Conservation (phyloP, 169 alveolate species). For the Pseudocohnilembus persalinus region DNA sequence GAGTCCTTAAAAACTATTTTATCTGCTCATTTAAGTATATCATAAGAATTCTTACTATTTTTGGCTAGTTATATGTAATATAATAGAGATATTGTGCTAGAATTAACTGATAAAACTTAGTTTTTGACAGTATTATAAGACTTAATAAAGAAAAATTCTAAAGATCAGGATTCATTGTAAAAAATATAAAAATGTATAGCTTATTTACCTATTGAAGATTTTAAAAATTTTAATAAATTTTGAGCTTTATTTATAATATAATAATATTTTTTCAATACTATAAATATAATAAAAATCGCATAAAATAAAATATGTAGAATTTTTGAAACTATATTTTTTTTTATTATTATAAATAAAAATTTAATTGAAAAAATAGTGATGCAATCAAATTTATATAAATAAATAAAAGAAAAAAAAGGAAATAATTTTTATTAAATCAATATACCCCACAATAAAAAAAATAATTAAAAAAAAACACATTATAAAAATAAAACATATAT, state of each 20-base stretch:
- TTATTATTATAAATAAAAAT: no score
- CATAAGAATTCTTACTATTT: constrained; percentile 3
- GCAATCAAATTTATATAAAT: no score
- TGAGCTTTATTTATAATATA: not conserved
- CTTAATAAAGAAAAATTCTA: not conserved
- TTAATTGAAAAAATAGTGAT: no score
- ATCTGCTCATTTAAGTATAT: not conserved
- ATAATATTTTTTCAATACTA: no score
- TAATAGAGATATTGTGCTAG: not conserved
- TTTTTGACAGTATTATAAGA: constrained; percentile 16
- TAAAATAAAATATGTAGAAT: no score
- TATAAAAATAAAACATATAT: no score
- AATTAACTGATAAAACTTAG: constrained; percentile 10
- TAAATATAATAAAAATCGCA: no score
- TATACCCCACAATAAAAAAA: not conserved
- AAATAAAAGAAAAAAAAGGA: no score
- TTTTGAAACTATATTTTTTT: no score
- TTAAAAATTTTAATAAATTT: not conserved
- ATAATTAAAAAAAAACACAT: not conserved
- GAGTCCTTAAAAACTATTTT: not conserved
- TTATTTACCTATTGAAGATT: constrained; percentile 16
- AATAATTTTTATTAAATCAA: not conserved
- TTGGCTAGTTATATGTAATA: not conserved
- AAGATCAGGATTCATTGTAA: not conserved
- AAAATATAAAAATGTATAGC: not conserved